A percentile compares a stretch with the other conserved stretches of the same genome.
Evolutionary conservation across 805 yeast species (phyloP).

Genomic region (Zygoascus tannicola): DNA sequence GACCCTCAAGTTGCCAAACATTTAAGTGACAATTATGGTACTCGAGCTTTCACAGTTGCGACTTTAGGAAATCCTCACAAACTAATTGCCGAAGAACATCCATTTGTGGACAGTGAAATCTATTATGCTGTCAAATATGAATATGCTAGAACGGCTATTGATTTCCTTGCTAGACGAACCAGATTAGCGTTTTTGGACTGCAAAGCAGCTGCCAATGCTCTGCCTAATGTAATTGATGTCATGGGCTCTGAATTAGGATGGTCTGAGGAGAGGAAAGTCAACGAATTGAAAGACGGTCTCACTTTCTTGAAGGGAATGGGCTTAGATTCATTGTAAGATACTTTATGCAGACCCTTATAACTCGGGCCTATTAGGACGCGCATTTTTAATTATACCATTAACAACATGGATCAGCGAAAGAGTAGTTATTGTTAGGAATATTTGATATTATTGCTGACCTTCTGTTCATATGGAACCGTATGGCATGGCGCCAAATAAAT

Average conservation of each 20-base stretch:
- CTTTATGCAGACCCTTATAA: neutral
- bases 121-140: slow-evolving; percentile 73
- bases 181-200: slow-evolving; percentile 89
- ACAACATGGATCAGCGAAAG: too few relatives aligned
- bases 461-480: too few relatives aligned
- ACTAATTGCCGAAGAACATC: slow-evolving; percentile 53
- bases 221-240: slow-evolving; percentile 76
- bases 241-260: slow-evolving; percentile 76
- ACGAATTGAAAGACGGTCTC: slow-evolving; percentile 34
- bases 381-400: too few relatives aligned
- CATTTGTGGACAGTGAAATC: slow-evolving; percentile 79
- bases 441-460: too few relatives aligned
- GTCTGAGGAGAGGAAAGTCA: slow-evolving; percentile 49
- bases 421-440: too few relatives aligned
- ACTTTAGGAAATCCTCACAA: slow-evolving; percentile 37
- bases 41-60: slow-evolving; percentile 62
- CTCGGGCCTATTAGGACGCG: too few relatives aligned
- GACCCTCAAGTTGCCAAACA: slow-evolving; percentile 72
- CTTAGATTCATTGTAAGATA: slow-evolving; percentile 12
- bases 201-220: slow-evolving; percentile 66
- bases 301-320: slow-evolving; percentile 34
- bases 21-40: slow-evolving; percentile 80
- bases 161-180: slow-evolving; percentile 86
- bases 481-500: too few relatives aligned
- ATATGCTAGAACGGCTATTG: slow-evolving; percentile 79